Percentiles rank a stretch among this genome's conserved stretches.
These are phyloP conservation scores for Rhynchosporium secalis DNA, from an alignment of 2,329 filamentous ascomycete genomes.

Conservation along the genomic window DNA sequence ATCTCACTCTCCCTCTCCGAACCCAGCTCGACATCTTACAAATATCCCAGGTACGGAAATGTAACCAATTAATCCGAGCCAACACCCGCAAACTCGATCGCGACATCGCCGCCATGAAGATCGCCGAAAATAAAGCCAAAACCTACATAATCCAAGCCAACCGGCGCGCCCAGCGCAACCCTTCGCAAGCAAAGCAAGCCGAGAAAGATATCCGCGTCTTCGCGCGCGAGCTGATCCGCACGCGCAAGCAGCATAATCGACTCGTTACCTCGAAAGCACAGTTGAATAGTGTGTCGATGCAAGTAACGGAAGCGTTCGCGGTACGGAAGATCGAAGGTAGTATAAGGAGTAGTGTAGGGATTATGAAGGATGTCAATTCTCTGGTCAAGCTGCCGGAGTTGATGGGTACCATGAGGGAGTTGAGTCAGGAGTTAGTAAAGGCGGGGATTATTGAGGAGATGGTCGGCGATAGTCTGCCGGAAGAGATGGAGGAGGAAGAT, in stretches of 20 bases:
- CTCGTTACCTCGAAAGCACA: slow-evolving; percentile 88
- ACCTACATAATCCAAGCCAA: slow-evolving; percentile 81
- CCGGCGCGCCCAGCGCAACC: slow-evolving; percentile 77
- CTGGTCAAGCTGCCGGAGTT: slow-evolving; percentile 83
- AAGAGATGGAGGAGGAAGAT: slow-evolving; percentile 71
- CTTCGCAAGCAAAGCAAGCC: slow-evolving; percentile 75
- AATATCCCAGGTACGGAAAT: slow-evolving; percentile 80
- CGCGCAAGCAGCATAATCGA: slow-evolving; percentile 72
- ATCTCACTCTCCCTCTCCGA: slow-evolving; percentile 30
- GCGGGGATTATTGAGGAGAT: slow-evolving; percentile 98
- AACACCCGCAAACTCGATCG: slow-evolving; percentile 95
- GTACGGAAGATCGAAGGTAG: slow-evolving; percentile 94
- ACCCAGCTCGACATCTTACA: slow-evolving; percentile 13
- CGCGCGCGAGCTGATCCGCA: slow-evolving; percentile 80
- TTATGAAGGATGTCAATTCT: slow-evolving; percentile 96
- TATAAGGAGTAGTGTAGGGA: slow-evolving; percentile 79
- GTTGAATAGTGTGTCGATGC: slow-evolving; percentile 90
- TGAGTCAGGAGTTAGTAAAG: slow-evolving; percentile 85
- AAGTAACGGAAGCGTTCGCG: slow-evolving; percentile 94
- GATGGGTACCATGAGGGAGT: slow-evolving; percentile 83
- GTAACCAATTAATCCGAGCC: slow-evolving; percentile 82
- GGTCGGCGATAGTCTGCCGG: slow-evolving; percentile 82
- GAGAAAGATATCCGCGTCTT: slow-evolving; percentile 82
- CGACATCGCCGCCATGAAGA: slow-evolving; percentile 77
- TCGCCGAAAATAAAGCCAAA: slow-evolving; percentile 81